Percentiles rank a stretch among this genome's conserved stretches.
Conservation (phyloP, 2,329 filamentous ascomycete genomes). For the Cercospora janseana region DNA sequence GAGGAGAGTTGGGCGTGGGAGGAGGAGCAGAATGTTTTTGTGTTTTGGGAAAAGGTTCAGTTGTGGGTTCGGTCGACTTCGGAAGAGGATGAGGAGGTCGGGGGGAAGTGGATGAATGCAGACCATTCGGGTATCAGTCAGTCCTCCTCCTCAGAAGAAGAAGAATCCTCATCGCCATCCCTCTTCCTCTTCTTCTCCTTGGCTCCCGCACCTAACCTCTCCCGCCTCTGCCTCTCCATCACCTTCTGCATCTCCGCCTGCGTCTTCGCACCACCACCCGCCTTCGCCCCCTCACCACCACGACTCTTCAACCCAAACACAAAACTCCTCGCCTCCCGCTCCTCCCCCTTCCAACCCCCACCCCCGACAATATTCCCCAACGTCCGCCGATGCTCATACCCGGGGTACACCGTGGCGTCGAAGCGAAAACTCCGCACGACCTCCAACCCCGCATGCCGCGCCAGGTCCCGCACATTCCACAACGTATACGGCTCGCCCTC, state of each 20-base stretch:
- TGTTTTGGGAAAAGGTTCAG: conserved; percentile 36
- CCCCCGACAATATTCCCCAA: conserved; percentile 56
- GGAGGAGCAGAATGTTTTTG: conserved; percentile 25
- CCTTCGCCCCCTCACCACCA: background rate
- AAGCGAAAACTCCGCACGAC: conserved; percentile 71
- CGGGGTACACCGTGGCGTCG: conserved; percentile 64
- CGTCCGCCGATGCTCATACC: conserved; percentile 71
- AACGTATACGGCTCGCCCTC: conserved; percentile 92
- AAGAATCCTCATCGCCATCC: conserved; percentile 1
- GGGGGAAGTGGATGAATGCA: too few species aligned
- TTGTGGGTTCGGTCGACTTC: conserved; percentile 15
- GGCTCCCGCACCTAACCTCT: conserved; percentile 8
- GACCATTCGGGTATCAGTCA: too few species aligned
- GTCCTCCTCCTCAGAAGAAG: conserved; percentile 1
- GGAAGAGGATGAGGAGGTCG: background rate
- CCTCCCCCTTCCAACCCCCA: conserved; percentile 51
- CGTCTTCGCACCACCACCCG: background rate
- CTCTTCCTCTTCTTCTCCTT: conserved; percentile 14
- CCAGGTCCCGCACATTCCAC: conserved; percentile 91
- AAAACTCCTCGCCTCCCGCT: conserved; percentile 48
- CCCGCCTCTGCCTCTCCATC: conserved; percentile 11
- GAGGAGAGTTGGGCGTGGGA: conserved; percentile 7
- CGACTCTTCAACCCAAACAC: conserved; percentile 44
- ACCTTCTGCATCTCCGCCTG: conserved; percentile 10
- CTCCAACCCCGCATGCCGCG: conserved; percentile 69